phyloP scores from a whole-genome alignment of 345 rosid genomes.

The Hevea brasiliensis region DNA sequence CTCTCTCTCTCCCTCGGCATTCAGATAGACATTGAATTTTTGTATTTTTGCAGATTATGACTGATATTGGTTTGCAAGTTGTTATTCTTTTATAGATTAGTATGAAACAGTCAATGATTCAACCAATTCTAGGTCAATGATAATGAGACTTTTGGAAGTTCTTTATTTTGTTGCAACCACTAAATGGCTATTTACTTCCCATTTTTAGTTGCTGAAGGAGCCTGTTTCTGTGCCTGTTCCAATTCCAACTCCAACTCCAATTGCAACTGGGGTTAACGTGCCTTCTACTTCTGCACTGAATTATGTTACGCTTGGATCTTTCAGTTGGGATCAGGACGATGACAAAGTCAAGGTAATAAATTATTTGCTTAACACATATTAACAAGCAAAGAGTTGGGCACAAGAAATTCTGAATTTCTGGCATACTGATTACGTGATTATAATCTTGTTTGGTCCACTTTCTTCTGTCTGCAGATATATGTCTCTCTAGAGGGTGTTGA shows the following conservation, averaged over 20 bases:
- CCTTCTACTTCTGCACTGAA: constrained; percentile 34
- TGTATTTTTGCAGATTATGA: too few relatives aligned
- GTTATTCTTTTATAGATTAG: neutral
- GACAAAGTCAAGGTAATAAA: constrained; percentile 81
- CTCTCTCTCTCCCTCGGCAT: neutral
- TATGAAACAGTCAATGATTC: neutral
- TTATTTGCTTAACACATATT: neutral
- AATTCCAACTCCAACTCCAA: constrained; percentile 37
- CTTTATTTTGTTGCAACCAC: too few relatives aligned
- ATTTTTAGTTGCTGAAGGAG: constrained; percentile 37
- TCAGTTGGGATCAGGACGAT: constrained; percentile 97
- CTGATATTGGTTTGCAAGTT: neutral
- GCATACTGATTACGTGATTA: neutral
- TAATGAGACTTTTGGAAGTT: neutral
- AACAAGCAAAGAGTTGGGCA: neutral
- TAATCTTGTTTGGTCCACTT: neutral
- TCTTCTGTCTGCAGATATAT: constrained; percentile 49
- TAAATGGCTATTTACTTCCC: neutral
- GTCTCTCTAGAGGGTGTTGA: constrained; percentile 76
- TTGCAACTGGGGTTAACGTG: constrained; percentile 44
- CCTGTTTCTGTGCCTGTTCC: constrained; percentile 29
- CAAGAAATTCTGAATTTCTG: neutral
- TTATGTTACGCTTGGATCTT: constrained; percentile 65
- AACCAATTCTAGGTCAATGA: neutral
- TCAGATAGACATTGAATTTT: too few relatives aligned